These are phyloP conservation scores for Liriodendron chinense DNA, from an alignment of 164 flowering plant genomes.

Conservation along the genomic window DNA sequence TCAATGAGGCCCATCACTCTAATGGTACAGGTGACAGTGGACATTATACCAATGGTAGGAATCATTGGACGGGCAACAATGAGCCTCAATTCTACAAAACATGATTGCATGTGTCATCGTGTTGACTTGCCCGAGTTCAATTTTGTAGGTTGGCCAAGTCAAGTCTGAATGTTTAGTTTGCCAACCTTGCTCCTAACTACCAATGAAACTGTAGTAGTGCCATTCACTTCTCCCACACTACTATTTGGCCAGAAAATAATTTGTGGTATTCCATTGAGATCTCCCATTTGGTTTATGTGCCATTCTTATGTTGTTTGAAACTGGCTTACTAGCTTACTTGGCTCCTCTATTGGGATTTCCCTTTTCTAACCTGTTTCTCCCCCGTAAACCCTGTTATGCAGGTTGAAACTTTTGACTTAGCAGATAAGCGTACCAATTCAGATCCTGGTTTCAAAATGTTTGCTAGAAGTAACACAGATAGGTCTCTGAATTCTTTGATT, in stretches of 20 bases:
- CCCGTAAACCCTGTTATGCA: constrained; percentile 24
- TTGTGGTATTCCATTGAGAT: background rate
- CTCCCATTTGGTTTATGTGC: background rate
- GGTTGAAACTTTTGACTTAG: constrained; percentile 82
- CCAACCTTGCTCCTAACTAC: background rate
- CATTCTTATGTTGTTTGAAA: background rate
- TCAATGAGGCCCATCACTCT: no score
- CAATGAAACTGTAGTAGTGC: background rate
- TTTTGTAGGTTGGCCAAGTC: no score
- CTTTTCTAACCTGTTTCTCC: background rate
- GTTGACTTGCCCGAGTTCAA: no score
- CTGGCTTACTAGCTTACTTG: background rate
- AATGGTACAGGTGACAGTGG: no score
- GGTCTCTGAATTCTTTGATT: constrained; percentile 34
- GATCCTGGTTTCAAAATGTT: constrained; percentile 40
- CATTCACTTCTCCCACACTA: no score
- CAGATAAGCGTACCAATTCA: constrained; percentile 38
- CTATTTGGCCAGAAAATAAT: background rate
- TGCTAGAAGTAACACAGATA: constrained; percentile 53
- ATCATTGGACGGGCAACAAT: no score
- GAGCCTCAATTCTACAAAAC: no score
- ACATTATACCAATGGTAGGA: no score
- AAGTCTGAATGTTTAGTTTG: background rate
- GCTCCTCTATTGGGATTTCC: background rate
- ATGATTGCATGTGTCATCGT: no score